Evolutionary conservation across 2,329 filamentous ascomycete species (phyloP).

Genomic region (Colletotrichum tabaci): DNA sequence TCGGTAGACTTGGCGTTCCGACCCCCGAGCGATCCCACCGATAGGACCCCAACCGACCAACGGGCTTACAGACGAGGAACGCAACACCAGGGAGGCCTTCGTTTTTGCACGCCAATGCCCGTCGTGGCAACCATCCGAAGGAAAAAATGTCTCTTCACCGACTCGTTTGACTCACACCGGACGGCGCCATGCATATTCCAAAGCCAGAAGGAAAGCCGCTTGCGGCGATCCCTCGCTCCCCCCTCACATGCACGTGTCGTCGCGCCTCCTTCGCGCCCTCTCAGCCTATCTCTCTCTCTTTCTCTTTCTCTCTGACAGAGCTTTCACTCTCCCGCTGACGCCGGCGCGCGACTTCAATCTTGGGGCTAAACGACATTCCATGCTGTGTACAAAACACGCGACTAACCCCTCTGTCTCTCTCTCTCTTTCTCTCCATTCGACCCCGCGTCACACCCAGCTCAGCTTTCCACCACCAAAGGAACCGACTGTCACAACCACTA

Average conservation of each 20-base stretch:
- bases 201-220: background rate
- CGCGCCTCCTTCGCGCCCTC: slow-evolving; percentile 26
- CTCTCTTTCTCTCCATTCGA: background rate
- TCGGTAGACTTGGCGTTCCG: slow-evolving; percentile 21
- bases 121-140: background rate
- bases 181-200: background rate
- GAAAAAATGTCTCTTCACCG: background rate
- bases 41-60: background rate
- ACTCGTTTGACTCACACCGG: slow-evolving; percentile 9
- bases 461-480: background rate
- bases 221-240: background rate
- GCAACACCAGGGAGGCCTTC: no score
- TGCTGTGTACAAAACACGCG: slow-evolving; percentile 28
- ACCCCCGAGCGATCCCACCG: slow-evolving; percentile 6
- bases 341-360: background rate
- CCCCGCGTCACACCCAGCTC: background rate
- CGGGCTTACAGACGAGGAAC: background rate
- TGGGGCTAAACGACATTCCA: slow-evolving; percentile 1
- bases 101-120: background rate
- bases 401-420: background rate
- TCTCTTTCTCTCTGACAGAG: background rate
- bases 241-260: slow-evolving; percentile 12
- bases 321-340: background rate
- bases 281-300: no score
- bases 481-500: background rate